Evolutionary conservation across 2,329 filamentous ascomycete species (phyloP).

Genomic region (Cordyceps pruinosa): DNA sequence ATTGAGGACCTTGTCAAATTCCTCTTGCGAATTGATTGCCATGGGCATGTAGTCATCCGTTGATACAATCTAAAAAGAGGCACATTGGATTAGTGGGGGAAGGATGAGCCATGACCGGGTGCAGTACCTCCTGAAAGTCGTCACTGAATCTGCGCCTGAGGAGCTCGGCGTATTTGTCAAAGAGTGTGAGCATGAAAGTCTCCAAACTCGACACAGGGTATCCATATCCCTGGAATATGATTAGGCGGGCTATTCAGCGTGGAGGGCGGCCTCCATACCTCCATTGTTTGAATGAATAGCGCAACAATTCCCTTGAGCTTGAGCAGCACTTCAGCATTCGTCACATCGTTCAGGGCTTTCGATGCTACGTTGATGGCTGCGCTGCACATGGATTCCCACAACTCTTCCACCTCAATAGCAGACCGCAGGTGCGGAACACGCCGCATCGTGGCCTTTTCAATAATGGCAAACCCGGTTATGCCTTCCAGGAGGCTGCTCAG

Average conservation of each 20-base stretch:
- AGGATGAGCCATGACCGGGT: background rate
- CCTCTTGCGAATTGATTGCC: conserved; percentile 83
- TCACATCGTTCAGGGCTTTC: conserved; percentile 69
- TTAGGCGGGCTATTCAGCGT: conserved; percentile 67
- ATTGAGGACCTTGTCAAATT: conserved; percentile 92
- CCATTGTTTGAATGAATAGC: conserved; percentile 97
- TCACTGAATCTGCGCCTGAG: conserved; percentile 88
- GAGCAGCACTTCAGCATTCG: conserved; percentile 81
- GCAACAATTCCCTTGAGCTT: conserved; percentile 92
- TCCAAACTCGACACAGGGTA: conserved; percentile 80
- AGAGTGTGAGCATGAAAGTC: conserved; percentile 77
- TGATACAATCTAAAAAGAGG: conserved; percentile 53
- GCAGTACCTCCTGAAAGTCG: conserved; percentile 81
- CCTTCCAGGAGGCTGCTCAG: conserved; percentile 89
- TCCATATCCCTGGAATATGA: conserved; percentile 74
- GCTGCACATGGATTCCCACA: conserved; percentile 98
- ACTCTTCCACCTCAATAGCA: conserved; percentile 84
- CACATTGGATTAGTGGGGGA: background rate
- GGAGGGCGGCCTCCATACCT: conserved; percentile 66
- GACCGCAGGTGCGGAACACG: conserved; percentile 77
- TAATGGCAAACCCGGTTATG: conserved; percentile 92
- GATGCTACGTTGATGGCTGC: conserved; percentile 76
- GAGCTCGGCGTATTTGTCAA: conserved; percentile 88
- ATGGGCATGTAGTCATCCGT: conserved; percentile 99
- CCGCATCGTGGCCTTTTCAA: conserved; percentile 89